Evolutionary conservation across 257 asterid genomes (phyloP).

Genomic region (Jacaranda copaia): DNA sequence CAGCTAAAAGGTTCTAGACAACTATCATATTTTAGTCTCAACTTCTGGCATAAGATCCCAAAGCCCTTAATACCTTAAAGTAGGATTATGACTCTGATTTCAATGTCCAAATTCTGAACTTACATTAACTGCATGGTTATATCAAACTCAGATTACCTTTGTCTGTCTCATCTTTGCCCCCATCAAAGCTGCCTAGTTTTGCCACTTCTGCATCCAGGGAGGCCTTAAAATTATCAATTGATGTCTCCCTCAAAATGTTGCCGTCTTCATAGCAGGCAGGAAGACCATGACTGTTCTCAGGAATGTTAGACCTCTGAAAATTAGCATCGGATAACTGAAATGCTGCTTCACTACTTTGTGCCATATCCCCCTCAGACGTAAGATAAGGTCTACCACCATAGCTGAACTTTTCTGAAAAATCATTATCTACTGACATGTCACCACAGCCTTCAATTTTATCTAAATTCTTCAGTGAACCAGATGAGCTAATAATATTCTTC

Average conservation of each 20-base stretch:
- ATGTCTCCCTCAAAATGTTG: slow-evolving; percentile 24
- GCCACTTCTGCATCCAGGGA: slow-evolving; percentile 29
- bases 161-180: slow-evolving; percentile 20
- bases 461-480: slow-evolving; percentile 30
- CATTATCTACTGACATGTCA: slow-evolving; percentile 30
- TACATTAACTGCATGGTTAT: not conserved
- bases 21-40: slow-evolving; percentile 4
- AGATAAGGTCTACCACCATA: slow-evolving; percentile 14
- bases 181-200: slow-evolving; percentile 5
- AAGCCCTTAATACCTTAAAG: not conserved
- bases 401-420: slow-evolving; percentile 24
- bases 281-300: slow-evolving; percentile 8
- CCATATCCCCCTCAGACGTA: slow-evolving; percentile 20
- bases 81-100: not conserved
- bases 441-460: slow-evolving; percentile 30
- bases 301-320: slow-evolving; percentile 23
- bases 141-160: slow-evolving; percentile 28
- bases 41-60: not conserved
- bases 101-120: not conserved
- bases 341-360: slow-evolving; percentile 33
- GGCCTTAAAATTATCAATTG: slow-evolving; percentile 1
- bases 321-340: slow-evolving; percentile 29
- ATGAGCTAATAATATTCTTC: slow-evolving; percentile 12
- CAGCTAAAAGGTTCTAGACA: not conserved
- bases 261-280: slow-evolving; percentile 22